Evolutionary conservation across 192 early-diverging fungal species (phyloP).

Genomic region (Coemansia sp.): DNA sequence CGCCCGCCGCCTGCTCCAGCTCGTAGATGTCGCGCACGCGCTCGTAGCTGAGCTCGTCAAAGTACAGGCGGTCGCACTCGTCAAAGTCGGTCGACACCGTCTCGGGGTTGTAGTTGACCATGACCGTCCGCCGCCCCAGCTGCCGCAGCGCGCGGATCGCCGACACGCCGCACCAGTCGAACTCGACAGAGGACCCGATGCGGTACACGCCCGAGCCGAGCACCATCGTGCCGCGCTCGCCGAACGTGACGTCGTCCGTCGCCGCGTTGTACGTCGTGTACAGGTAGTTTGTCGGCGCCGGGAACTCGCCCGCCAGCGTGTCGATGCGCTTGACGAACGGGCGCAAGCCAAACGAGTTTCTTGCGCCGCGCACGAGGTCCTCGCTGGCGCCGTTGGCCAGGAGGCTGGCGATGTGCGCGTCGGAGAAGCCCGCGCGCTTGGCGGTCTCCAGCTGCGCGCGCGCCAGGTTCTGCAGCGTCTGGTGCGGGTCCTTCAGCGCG

Average conservation of each 20-base stretch:
- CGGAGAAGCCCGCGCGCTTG: constrained; percentile 91
- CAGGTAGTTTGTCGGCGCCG: constrained; percentile 93
- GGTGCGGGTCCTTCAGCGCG: constrained; percentile 53
- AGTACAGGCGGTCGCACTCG: constrained; percentile 98
- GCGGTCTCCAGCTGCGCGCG: constrained; percentile 66
- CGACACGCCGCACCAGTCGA: constrained; percentile 90
- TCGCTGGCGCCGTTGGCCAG: constrained; percentile 44
- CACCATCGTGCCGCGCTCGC: constrained; percentile 92
- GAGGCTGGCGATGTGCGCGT: constrained; percentile 78
- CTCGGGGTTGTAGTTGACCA: constrained; percentile 99
- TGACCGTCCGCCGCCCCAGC: constrained; percentile 83
- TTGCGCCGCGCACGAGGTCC: constrained; percentile 71
- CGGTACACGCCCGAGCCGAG: constrained; percentile 97
- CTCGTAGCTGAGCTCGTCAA: constrained; percentile 93
- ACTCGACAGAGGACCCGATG: constrained; percentile 97
- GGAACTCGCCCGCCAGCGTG: constrained; percentile 96
- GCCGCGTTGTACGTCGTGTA: constrained; percentile 98
- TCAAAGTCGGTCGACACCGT: constrained; percentile 98
- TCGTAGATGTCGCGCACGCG: constrained; percentile 97
- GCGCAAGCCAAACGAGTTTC: constrained; percentile 75
- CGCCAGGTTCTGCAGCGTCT: constrained; percentile 58
- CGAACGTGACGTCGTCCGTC: constrained; percentile 82
- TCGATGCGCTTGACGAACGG: constrained; percentile 96
- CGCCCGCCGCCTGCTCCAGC: constrained; percentile 78
- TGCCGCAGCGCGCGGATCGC: constrained; percentile 82